Percentiles rank a stretch among this genome's conserved stretches.
phyloP scores from a whole-genome alignment of 257 asterid genomes.

The Solanum chilense region DNA sequence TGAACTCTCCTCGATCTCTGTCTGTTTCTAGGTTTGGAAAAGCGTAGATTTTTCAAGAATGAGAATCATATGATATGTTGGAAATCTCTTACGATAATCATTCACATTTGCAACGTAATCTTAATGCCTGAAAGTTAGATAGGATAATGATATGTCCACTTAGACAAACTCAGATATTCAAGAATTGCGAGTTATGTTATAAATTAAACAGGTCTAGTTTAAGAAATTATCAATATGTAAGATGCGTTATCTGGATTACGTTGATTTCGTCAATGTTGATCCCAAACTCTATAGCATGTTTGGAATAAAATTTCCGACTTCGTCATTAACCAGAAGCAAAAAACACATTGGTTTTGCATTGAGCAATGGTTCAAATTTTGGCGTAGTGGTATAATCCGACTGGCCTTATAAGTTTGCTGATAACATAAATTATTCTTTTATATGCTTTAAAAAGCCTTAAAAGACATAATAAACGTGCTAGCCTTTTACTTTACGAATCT shows the following conservation, averaged over 20 bases:
- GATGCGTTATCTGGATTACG: no score
- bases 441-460: background rate
- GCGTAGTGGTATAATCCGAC: background rate
- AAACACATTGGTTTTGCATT: background rate
- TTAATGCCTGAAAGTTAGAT: no score
- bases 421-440: background rate
- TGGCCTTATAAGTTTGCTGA: background rate
- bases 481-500: background rate
- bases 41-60: background rate
- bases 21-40: no score
- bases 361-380: no score
- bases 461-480: background rate
- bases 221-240: no score
- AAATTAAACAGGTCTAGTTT: background rate
- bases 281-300: background rate
- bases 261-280: background rate
- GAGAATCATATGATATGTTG: background rate
- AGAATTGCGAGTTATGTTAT: background rate
- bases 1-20: background rate
- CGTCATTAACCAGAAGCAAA: background rate
- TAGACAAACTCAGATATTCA: no score
- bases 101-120: no score
- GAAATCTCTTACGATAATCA: no score
- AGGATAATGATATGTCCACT: background rate
- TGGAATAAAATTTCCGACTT: background rate